Base-by-base conservation (phyloP, 2,329 filamentous ascomycete genomes). In the Curvularia sp. region DNA sequence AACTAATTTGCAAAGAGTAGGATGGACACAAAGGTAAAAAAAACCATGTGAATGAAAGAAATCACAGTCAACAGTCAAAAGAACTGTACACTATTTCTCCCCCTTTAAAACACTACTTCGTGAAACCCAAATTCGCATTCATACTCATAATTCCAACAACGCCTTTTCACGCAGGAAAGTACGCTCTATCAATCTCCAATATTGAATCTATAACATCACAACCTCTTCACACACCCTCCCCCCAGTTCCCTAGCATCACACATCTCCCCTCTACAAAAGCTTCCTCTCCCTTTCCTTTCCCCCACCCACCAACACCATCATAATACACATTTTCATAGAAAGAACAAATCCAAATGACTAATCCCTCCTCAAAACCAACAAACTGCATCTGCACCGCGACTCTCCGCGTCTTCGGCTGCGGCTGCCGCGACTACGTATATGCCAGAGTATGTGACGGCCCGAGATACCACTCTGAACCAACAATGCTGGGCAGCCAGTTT, bases 341-440 rank as follows among this genome's bases (percentile, higher is more conserved):
- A 4, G 7, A 5, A 44, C 13, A 8, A n/a, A 24, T 15, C 22
- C 18, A 46, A 4, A 55, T 55, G 53, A 30, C 48, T 5, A 3
- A 10, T 4, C 22, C 18, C 5, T 9, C 24, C 0, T 10, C 26
- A 6, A 53, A 43, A 24, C 49, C 55, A 18, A n/a, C 10, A 38
- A 55, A 50, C 41, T 58, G 51, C 22, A 47, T 41, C 4, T 58
- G 56, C 41, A 20, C 39, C 8, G 56, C 51, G 4, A 35, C 18
- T 5, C 20, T 28, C 0, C 26, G 49, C 12, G 28, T 47, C 5
- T 58, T 41, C 46, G 41, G 44, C 6, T 58, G 56, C 22, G 31
- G 52, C 26, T 58, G 26, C 18, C 51, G 48, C 9, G 38, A 18
- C 7, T 46, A 50, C 3, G 6, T 12, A 0, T 55, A 55, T 39